These are phyloP conservation scores for Xylariaceae sp. DNA, from an alignment of 2,329 filamentous ascomycete genomes.

Conservation along the genomic window DNA sequence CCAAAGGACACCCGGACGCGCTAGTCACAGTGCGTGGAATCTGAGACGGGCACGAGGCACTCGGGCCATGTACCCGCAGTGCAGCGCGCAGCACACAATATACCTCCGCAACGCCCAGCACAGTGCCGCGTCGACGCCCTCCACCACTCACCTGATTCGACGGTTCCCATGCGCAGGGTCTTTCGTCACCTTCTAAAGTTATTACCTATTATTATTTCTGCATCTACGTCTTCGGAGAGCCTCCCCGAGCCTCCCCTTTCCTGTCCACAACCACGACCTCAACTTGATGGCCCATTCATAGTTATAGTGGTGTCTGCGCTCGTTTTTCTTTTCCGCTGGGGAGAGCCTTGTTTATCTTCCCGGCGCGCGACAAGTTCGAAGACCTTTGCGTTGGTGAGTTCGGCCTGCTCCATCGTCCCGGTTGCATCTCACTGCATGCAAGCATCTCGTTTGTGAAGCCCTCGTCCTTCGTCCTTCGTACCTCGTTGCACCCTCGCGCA, in stretches of 20 bases:
- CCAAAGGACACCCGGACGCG: neutral
- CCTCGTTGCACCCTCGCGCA: neutral
- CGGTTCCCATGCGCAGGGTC: conserved; percentile 14
- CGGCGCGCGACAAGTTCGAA: conserved; percentile 1
- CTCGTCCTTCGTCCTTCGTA: conserved; percentile 1
- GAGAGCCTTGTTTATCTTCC: neutral
- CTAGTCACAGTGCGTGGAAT: neutral
- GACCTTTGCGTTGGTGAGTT: conserved; percentile 11
- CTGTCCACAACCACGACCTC: conserved; percentile 1
- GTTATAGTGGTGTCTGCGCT: neutral
- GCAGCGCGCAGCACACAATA: neutral
- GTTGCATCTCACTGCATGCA: conserved; percentile 8
- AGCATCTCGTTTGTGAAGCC: conserved; percentile 13
- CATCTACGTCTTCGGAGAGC: conserved; percentile 7
- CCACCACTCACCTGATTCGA: conserved; percentile 16
- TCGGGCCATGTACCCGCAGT: neutral
- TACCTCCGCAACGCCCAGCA: neutral
- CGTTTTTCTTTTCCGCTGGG: neutral
- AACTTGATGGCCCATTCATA: conserved; percentile 4
- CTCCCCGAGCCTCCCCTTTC: conserved; percentile 7
- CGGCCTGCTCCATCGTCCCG: conserved; percentile 1
- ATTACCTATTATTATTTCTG: conserved; percentile 17
- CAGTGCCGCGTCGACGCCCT: conserved; percentile 9
- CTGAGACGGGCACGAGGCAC: neutral
- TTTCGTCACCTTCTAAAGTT: conserved; percentile 22